Percentiles rank a stretch among this genome's conserved stretches.
Conservation (phyloP, 2,329 filamentous ascomycete species). For the Sporothrix brasiliensis region DNA sequence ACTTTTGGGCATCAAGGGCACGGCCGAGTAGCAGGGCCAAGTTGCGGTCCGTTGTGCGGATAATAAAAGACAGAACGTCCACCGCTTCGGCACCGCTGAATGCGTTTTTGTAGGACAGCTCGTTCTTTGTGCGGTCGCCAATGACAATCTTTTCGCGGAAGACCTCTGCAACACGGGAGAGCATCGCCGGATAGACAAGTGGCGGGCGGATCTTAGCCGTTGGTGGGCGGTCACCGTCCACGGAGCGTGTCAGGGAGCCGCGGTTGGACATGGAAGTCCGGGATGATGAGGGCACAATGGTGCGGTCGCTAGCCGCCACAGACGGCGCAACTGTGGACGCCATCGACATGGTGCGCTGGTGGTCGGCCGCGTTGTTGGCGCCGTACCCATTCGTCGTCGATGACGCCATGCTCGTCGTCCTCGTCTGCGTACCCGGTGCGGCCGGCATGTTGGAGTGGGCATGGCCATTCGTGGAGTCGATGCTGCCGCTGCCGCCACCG, state of each 20-base stretch:
- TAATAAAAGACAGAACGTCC: slow-evolving; percentile 93
- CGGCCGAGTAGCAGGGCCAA: slow-evolving; percentile 86
- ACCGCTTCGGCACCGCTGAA: slow-evolving; percentile 96
- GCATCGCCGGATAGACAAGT: slow-evolving; percentile 87
- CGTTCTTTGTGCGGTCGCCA: slow-evolving; percentile 92
- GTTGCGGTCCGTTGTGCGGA: slow-evolving; percentile 94
- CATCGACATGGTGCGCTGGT: slow-evolving; percentile 79
- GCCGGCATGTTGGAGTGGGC: slow-evolving; percentile 2
- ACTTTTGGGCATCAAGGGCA: slow-evolving; percentile 94
- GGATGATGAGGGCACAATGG: slow-evolving; percentile 36
- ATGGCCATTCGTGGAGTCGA: slow-evolving; percentile 41
- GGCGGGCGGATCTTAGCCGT: slow-evolving; percentile 71
- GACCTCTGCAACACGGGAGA: slow-evolving; percentile 90
- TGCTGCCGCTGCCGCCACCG: slow-evolving; percentile 38
- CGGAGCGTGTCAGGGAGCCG: slow-evolving; percentile 59
- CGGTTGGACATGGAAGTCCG: slow-evolving; percentile 53
- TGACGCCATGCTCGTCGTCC: slow-evolving; percentile 47
- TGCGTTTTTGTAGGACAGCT: slow-evolving; percentile 92
- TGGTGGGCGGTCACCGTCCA: slow-evolving; percentile 58
- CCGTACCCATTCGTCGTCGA: slow-evolving; percentile 45
- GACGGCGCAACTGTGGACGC: slow-evolving; percentile 75
- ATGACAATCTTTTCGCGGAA: slow-evolving; percentile 87
- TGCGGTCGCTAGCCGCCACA: slow-evolving; percentile 62
- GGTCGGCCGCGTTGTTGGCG: slow-evolving; percentile 46
- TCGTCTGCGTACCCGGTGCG: slow-evolving; percentile 40